Base-by-base conservation (phyloP, 1,284 basidiomycete genomes). In the Melanopsichium pennsylvanicum region DNA sequence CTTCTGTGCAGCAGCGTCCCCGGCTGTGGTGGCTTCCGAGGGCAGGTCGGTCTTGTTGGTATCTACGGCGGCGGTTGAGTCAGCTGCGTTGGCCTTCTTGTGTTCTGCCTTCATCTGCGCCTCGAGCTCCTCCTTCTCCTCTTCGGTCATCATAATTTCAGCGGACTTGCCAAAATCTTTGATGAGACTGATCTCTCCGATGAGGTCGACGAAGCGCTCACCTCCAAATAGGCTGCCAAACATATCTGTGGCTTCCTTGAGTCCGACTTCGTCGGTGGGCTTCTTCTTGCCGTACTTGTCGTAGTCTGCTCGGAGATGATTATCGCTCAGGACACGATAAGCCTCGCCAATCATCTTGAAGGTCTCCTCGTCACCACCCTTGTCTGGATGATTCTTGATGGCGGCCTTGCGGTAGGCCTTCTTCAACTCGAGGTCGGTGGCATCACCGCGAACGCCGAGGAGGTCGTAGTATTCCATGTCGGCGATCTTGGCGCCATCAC, bases 341-440 rank as follows among this genome's bases (percentile, higher is more conserved):
- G 67, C 55, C 86, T 93, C 92, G 79, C 92, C 93, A 73, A 58
- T 51, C 52, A 74, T 58, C 37, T 72, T 72, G 55, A 71, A 55
- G 11, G 59, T 73, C 52, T 80, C 78, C 32, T 80, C 78, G 43
- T 80, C 78, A 36, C 78, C 78, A 18, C 78, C 78, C 61, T 80
- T 80, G 68, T 81, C 79, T 6, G 76, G 70, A 79, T 85, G 74
- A 56, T 92, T 92, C 86, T 91, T 91, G 86, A 97, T 94, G 19
- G 95, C 94, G 66, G 90, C 89, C 82, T 91, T 96, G 68, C 95
- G 86, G 83, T 97, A 97, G 1, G 92, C 93, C 84, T 94, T 97
- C 85, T 97, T 98, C 72, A 97, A 83, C 57, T 90, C 87, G 4
- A 87, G 88, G 70, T 92, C 91, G 15, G 74, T 67, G 10, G 70